Base-by-base conservation (phyloP, 2,329 filamentous ascomycete species). In the Xylariaceae sp. region DNA sequence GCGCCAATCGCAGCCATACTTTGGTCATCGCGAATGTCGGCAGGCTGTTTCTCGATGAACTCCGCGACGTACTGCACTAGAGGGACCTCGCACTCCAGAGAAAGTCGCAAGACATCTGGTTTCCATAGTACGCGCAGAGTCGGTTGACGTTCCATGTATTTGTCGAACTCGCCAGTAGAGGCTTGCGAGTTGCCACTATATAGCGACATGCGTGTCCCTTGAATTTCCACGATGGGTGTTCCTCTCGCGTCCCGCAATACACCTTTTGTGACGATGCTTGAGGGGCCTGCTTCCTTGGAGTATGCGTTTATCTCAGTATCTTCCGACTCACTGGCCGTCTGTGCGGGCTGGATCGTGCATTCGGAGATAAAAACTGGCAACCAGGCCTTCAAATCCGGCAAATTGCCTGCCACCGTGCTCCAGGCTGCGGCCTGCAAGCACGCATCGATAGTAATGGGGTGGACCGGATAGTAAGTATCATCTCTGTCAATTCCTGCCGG, bases 371-470 rank as follows among this genome's bases (percentile, higher is more conserved):
- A 55, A 2, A 52, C 44, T 1, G 53, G 53, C 2, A 55, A 32
- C 11, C 9, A 55, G 3, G 12, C 40, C 9, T 40, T 19, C 2
- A 51, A 5, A 2, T 7, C 6, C 0, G 7, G 3, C 3, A 51
- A 6, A 7, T 52, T 3, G 2, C 53, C 53, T 2, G 44, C 30
- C 2, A 37, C 29, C 1, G 4, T 26, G 8, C 48, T 43, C 6
- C 61, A 43, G 27, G 59, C 47, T 6, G 35, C 50, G 8, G 58
- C 37, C 43, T 65, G 63, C 1, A 65, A 12, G 19, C 51, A 53
- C 1, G 60, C 55, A 43, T 65, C 63, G 0, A 65, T 56, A n/a
- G 39, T 45, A 12, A 63, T 40, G 1, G 63, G 62, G 53, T 63
- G 60, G 0, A 63, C 19, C 3, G 47, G 34, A 30, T 62, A 61